phyloP scores from a whole-genome alignment of 1,284 basidiomycete genomes.

The Pascua guehoae region DNA sequence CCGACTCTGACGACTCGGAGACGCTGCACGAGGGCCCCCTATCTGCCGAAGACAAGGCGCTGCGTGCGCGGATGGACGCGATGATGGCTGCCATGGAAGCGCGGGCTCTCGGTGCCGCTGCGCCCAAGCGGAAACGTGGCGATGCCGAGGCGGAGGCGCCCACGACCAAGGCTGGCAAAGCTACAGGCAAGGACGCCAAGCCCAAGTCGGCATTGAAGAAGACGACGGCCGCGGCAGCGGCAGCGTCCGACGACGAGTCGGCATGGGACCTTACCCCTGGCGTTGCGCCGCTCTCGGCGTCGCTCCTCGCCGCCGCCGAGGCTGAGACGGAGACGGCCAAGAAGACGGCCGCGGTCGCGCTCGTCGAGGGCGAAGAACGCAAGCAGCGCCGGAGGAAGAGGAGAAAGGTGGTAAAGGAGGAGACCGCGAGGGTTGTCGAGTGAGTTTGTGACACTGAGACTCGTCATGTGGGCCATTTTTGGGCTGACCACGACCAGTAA shows the following conservation, averaged over 20 bases:
- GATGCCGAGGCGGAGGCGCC: constrained; percentile 13
- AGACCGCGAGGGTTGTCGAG: constrained; percentile 1
- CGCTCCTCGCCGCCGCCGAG: constrained; percentile 13
- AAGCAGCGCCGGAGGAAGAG: constrained; percentile 8
- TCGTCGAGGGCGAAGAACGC: constrained; percentile 1
- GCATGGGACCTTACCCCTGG: constrained; percentile 10
- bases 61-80: constrained; percentile 34
- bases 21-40: constrained; percentile 25
- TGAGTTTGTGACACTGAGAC: constrained; percentile 4
- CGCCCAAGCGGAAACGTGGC: constrained; percentile 1
- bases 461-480: too few relatives aligned
- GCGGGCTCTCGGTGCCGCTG: constrained; percentile 21
- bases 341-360: not conserved
- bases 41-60: constrained; percentile 16
- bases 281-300: constrained; percentile 13
- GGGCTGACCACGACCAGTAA: constrained; percentile 6
- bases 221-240: not conserved
- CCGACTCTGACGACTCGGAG: constrained; percentile 35
- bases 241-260: constrained; percentile 9
- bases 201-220: not conserved
- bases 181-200: not conserved
- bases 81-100: constrained; percentile 36
- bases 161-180: constrained; percentile 2
- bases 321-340: constrained; percentile 4
- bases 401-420: constrained; percentile 11